These are phyloP conservation scores for Spergularia marina DNA, from an alignment of 148 eudicot species.

Conservation along the genomic window DNA sequence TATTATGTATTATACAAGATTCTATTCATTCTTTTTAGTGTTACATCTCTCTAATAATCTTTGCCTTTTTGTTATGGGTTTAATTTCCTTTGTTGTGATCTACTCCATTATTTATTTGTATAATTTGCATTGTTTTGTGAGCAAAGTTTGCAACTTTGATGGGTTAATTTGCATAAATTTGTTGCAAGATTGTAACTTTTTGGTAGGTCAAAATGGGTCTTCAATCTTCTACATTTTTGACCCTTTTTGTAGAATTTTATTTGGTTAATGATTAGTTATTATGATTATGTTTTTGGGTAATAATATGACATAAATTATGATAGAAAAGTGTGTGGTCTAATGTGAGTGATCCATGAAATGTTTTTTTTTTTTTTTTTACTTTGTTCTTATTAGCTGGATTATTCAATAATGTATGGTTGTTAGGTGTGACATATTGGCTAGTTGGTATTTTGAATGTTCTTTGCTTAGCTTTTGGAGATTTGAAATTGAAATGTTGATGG, in stretches of 20 bases:
- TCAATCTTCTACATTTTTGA: background rate
- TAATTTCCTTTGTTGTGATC: background rate
- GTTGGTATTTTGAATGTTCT: conserved; percentile 12
- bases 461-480: conserved; percentile 7
- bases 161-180: background rate
- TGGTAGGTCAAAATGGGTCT: background rate
- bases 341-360: no score
- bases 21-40: conserved; percentile 28
- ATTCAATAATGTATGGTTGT: no score
- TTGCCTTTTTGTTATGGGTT: background rate
- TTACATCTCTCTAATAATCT: background rate
- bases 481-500: conserved; percentile 12
- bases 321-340: no score
- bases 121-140: background rate
- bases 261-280: no score
- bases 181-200: background rate
- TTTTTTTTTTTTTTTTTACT: background rate
- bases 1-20: conserved; percentile 27
- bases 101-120: background rate
- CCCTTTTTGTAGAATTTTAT: background rate
- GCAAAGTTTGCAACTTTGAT: background rate
- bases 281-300: no score
- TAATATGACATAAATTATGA: no score
- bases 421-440: conserved; percentile 24
- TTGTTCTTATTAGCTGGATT: background rate